These are phyloP conservation scores for Ceriops tagal DNA, from an alignment of 345 rosid genomes.

Conservation along the genomic window DNA sequence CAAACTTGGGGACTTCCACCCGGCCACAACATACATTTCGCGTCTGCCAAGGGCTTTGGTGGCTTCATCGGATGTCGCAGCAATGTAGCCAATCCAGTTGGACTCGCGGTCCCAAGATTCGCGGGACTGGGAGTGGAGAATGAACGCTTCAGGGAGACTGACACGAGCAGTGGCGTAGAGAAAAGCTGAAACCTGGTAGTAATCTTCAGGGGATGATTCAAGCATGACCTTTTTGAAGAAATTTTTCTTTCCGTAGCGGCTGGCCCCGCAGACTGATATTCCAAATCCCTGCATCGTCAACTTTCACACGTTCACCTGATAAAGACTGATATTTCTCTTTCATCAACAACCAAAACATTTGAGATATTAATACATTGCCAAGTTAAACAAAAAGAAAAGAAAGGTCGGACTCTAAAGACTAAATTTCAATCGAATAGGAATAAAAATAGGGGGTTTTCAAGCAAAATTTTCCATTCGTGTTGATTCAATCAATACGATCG, in stretches of 20 bases:
- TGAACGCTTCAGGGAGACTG: conserved; percentile 49
- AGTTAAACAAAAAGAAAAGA: too few relatives aligned
- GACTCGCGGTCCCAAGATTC: conserved; percentile 94
- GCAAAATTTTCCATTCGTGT: too few relatives aligned
- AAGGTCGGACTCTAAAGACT: too few relatives aligned
- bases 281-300: too few relatives aligned
- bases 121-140: conserved; percentile 62
- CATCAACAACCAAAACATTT: too few relatives aligned
- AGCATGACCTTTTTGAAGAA: conserved; percentile 71
- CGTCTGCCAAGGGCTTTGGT: conserved; percentile 55
- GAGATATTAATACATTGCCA: too few relatives aligned
- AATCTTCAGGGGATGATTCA: conserved; percentile 43
- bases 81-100: conserved; percentile 92
- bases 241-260: conserved; percentile 66
- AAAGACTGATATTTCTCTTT: too few relatives aligned
- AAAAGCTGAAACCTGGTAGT: conserved; percentile 44
- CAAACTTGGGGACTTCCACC: conserved; percentile 56
- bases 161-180: conserved; percentile 82
- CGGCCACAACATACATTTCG: conserved; percentile 60
- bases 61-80: conserved; percentile 57
- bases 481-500: too few relatives aligned
- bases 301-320: too few relatives aligned
- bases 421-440: too few relatives aligned
- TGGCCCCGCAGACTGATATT: conserved; percentile 78
- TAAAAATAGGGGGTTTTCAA: too few relatives aligned